phyloP scores from a whole-genome alignment of 208 protist genomes.

The Strigomonas galati region DNA sequence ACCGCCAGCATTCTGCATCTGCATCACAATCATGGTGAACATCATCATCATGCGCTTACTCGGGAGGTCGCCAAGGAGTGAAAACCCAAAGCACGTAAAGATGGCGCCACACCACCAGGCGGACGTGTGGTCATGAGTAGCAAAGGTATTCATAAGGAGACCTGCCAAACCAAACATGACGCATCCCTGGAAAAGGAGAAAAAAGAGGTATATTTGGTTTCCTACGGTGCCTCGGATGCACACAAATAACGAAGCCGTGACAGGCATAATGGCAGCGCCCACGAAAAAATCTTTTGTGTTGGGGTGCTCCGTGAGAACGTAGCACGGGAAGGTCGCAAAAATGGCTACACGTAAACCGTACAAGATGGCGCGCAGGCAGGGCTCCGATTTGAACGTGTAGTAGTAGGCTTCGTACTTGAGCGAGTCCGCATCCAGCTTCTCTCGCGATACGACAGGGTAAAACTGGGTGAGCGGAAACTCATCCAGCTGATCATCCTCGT shows the following conservation, averaged over 20 bases:
- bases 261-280: background rate
- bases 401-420: background rate
- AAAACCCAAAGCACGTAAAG: conserved; percentile 28
- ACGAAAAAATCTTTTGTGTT: background rate
- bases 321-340: background rate
- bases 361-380: background rate
- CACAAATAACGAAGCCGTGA: background rate
- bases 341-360: background rate
- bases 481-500: no score
- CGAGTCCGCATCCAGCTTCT: background rate
- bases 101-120: conserved; percentile 69
- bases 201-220: conserved; percentile 27
- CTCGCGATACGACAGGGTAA: background rate
- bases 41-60: conserved; percentile 56
- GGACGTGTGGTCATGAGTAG: conserved; percentile 23
- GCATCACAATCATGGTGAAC: conserved; percentile 56
- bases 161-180: conserved; percentile 36
- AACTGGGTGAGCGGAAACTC: background rate
- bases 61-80: conserved; percentile 51
- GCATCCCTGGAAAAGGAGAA: conserved; percentile 22
- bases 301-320: background rate
- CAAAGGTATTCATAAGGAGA: conserved; percentile 40
- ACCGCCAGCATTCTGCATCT: conserved; percentile 25
- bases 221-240: conserved; percentile 27
- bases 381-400: background rate